Percentiles rank a stretch among this genome's conserved stretches.
These are phyloP conservation scores for Candida gorgasii DNA, from an alignment of 805 yeast genomes.

Conservation along the genomic window DNA sequence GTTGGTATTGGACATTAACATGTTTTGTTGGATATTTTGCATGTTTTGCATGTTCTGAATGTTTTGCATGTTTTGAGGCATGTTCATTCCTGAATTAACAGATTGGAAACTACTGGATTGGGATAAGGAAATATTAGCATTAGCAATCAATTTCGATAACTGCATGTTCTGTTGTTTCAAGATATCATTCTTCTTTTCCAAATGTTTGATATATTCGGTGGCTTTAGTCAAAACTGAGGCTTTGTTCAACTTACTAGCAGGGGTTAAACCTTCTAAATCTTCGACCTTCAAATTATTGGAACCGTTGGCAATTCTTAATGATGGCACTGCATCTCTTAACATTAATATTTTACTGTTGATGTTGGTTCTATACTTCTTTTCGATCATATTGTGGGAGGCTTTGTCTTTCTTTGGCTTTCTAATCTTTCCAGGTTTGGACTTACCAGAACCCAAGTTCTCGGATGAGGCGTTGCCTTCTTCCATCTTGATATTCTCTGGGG, in stretches of 20 bases:
- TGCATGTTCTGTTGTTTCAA: constrained; percentile 49
- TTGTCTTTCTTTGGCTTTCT: constrained; percentile 56
- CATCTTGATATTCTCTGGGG: constrained; percentile 17
- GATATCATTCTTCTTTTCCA: constrained; percentile 59
- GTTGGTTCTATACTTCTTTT: constrained; percentile 77
- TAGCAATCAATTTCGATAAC: constrained; percentile 37
- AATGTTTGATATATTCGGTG: constrained; percentile 73
- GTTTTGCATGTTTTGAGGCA: constrained; percentile 13
- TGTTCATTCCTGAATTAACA: background rate
- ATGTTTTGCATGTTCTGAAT: constrained; percentile 15
- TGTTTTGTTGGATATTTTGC: background rate
- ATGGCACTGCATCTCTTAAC: constrained; percentile 75
- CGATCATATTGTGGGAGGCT: constrained; percentile 76
- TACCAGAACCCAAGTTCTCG: background rate
- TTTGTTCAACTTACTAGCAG: constrained; percentile 75
- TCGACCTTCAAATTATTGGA: constrained; percentile 41
- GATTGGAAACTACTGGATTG: background rate
- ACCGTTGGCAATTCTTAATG: constrained; percentile 60
- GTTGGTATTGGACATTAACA: background rate
- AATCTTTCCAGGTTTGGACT: constrained; percentile 19
- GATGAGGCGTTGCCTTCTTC: background rate
- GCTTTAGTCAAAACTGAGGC: constrained; percentile 77
- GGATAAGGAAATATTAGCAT: constrained; percentile 26
- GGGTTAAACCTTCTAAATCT: constrained; percentile 70
- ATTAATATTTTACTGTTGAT: constrained; percentile 70